Evolutionary conservation across 1,284 basidiomycete species (phyloP).

Genomic region (Lentinus polychrous): DNA sequence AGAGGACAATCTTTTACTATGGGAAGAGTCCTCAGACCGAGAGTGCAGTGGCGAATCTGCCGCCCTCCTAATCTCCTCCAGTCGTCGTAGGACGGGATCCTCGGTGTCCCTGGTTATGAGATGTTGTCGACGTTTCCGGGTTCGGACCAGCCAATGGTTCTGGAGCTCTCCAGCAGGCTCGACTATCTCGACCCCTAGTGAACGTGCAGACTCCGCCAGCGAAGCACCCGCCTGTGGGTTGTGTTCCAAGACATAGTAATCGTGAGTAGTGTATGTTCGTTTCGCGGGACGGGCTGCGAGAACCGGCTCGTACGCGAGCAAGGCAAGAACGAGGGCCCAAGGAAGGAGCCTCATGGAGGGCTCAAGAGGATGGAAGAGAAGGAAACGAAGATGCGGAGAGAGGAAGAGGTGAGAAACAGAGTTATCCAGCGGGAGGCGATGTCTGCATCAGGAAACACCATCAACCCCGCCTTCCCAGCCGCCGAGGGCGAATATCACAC

Average conservation of each 20-base stretch:
- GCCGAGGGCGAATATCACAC: not conserved
- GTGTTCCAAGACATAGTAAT: slow-evolving; percentile 88
- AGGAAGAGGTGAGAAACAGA: slow-evolving; percentile 3
- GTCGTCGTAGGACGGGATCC: slow-evolving; percentile 49
- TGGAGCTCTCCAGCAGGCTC: slow-evolving; percentile 82
- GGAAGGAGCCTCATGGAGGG: slow-evolving; percentile 13
- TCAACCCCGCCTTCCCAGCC: slow-evolving; percentile 2
- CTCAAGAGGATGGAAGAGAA: not conserved
- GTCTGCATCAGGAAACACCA: not conserved
- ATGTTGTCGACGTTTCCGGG: slow-evolving; percentile 29
- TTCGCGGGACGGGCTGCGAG: slow-evolving; percentile 32
- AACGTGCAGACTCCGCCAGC: slow-evolving; percentile 48
- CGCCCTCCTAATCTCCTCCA: slow-evolving; percentile 38
- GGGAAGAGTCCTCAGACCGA: slow-evolving; percentile 34
- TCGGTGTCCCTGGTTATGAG: slow-evolving; percentile 24
- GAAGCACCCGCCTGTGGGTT: slow-evolving; percentile 47
- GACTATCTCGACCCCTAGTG: slow-evolving; percentile 80
- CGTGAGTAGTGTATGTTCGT: slow-evolving; percentile 70
- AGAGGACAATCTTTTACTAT: slow-evolving; percentile 38
- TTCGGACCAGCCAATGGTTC: slow-evolving; percentile 83
- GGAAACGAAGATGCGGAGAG: slow-evolving; percentile 1
- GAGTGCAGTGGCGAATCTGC: slow-evolving; percentile 23
- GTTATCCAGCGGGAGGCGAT: not conserved
- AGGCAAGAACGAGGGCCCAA: slow-evolving; percentile 22
- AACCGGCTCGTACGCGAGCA: slow-evolving; percentile 21